These are phyloP conservation scores for Monilinia aucupariae DNA, from an alignment of 2,329 filamentous ascomycete genomes.

Conservation along the genomic window DNA sequence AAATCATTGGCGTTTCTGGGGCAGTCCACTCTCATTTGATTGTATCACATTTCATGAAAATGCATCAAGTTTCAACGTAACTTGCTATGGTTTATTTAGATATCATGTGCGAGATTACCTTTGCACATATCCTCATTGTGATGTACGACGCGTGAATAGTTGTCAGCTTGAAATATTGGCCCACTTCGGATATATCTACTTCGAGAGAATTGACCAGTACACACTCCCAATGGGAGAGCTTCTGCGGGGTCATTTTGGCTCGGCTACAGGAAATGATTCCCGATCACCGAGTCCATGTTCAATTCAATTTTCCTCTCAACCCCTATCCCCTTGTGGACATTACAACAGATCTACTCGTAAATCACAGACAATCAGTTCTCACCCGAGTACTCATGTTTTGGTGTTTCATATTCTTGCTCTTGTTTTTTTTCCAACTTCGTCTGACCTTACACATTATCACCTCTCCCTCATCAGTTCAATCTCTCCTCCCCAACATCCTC, in stretches of 20 bases:
- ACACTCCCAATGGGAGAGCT: too few relatives aligned
- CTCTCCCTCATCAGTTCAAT: not conserved
- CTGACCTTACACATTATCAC: not conserved
- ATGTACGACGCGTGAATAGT: not conserved
- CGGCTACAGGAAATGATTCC: too few relatives aligned
- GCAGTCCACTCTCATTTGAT: conserved; percentile 16
- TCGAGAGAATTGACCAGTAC: not conserved
- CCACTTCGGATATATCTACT: not conserved
- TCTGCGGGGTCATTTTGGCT: too few relatives aligned
- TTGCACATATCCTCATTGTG: not conserved
- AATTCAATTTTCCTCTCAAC: too few relatives aligned
- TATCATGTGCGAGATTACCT: not conserved
- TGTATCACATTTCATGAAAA: conserved; percentile 15
- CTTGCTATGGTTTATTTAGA: not conserved
- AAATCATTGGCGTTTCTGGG: not conserved
- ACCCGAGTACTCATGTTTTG: not conserved
- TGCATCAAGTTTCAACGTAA: not conserved
- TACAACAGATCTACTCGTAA: too few relatives aligned
- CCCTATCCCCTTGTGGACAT: too few relatives aligned
- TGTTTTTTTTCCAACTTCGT: not conserved
- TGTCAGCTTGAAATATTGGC: not conserved
- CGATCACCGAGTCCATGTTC: too few relatives aligned
- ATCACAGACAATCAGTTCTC: not conserved
- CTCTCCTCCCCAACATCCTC: not conserved
- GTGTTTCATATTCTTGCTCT: not conserved